phyloP scores from a whole-genome alignment of 345 rosid species.

The Adansonia digitata region DNA sequence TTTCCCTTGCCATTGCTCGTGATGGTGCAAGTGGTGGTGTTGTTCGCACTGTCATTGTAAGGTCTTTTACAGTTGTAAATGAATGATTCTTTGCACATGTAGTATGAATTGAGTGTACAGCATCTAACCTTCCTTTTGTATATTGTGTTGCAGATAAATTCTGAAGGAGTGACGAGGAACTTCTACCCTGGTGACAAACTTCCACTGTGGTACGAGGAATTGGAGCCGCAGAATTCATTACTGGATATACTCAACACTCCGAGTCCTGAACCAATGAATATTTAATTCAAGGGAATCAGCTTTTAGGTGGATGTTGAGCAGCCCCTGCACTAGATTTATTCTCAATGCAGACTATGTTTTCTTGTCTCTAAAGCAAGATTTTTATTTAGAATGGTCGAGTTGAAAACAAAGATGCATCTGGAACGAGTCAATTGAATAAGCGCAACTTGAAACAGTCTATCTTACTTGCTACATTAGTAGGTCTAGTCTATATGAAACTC shows the following conservation, averaged over 20 bases:
- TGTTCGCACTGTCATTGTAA: constrained; percentile 88
- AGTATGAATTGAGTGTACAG: neutral
- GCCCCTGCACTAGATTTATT: too few relatives aligned
- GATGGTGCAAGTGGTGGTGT: constrained; percentile 99
- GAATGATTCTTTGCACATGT: neutral
- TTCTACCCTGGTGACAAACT: constrained; percentile 83
- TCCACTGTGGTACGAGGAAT: constrained; percentile 88
- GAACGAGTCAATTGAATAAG: too few relatives aligned
- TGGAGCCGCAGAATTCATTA: constrained; percentile 72
- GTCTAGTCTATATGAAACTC: too few relatives aligned
- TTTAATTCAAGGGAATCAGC: constrained; percentile 28
- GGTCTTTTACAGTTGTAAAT: constrained; percentile 14
- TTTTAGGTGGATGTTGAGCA: too few relatives aligned
- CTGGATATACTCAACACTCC: constrained; percentile 57
- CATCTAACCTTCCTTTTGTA: neutral
- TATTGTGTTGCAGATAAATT: constrained; percentile 53
- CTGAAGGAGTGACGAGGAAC: constrained; percentile 84
- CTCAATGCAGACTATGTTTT: neutral
- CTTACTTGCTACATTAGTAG: too few relatives aligned
- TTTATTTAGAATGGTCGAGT: neutral
- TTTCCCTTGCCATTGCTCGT: constrained; percentile 84
- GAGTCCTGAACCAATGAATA: constrained; percentile 83
- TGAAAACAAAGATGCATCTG: neutral
- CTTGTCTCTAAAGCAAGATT: neutral
- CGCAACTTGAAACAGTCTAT: too few relatives aligned